Percentiles rank a stretch among this genome's conserved stretches.
phyloP scores from a whole-genome alignment of 1,284 basidiomycete species.

The Austroboletus rostrupii region DNA sequence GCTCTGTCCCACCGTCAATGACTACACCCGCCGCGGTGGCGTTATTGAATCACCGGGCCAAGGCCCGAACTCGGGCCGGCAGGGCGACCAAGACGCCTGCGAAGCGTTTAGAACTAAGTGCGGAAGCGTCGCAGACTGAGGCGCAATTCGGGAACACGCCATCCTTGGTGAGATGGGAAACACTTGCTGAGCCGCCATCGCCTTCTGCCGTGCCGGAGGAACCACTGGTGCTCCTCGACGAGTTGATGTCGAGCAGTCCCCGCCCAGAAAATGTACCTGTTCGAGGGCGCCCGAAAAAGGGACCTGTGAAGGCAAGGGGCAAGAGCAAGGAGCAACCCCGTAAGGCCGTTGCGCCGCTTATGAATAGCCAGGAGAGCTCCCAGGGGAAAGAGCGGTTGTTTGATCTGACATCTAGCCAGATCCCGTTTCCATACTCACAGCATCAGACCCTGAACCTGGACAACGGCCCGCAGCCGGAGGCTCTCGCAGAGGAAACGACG shows the following conservation, averaged over 20 bases:
- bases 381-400: conserved; percentile 36
- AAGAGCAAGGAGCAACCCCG: neutral
- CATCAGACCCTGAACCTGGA: conserved; percentile 15
- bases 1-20: conserved; percentile 3
- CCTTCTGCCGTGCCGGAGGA: conserved; percentile 20
- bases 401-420: conserved; percentile 40
- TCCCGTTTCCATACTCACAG: conserved; percentile 46
- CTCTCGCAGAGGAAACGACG: neutral
- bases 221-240: conserved; percentile 32
- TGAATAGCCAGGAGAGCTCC: neutral
- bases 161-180: conserved; percentile 23
- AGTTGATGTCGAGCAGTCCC: conserved; percentile 38
- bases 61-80: neutral
- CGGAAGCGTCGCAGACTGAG: neutral
- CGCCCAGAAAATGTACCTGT: neutral
- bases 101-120: conserved; percentile 1
- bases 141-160: conserved; percentile 5
- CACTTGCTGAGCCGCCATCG: conserved; percentile 18
- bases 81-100: conserved; percentile 14
- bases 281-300: conserved; percentile 3
- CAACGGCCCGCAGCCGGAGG: neutral
- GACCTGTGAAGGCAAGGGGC: neutral
- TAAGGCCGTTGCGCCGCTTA: neutral
- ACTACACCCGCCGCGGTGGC: conserved; percentile 8
- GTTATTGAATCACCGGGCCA: conserved; percentile 3